Evolutionary conservation across 2,329 filamentous ascomycete species (phyloP).

Genomic region (Colletotrichum sp.): DNA sequence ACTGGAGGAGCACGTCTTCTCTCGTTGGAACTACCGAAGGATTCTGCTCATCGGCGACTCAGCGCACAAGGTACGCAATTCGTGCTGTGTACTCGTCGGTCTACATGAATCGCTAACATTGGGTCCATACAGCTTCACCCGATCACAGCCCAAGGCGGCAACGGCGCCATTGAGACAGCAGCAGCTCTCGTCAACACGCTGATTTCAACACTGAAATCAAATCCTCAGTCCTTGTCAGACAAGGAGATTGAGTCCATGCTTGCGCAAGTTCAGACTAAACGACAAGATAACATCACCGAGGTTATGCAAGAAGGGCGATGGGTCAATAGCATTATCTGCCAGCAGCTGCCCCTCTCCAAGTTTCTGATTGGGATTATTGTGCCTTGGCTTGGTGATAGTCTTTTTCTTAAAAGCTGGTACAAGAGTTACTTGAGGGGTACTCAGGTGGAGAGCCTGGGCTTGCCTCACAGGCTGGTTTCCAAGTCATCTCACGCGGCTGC

Average conservation of each 20-base stretch:
- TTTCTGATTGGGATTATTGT: not conserved
- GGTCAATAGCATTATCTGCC: not conserved
- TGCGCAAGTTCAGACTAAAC: not conserved
- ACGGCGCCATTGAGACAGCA: constrained; percentile 25
- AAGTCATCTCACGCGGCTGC: not conserved
- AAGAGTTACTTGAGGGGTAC: not conserved
- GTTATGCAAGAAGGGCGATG: not conserved
- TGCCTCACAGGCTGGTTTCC: not conserved
- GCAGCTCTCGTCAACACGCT: constrained; percentile 23
- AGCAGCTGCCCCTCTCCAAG: not conserved
- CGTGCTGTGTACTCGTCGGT: not conserved
- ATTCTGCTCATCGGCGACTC: constrained; percentile 45
- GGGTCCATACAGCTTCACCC: constrained; percentile 21
- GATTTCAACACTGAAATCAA: not conserved
- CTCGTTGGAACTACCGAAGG: constrained; percentile 40
- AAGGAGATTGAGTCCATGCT: not conserved
- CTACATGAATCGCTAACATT: not conserved
- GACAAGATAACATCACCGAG: not conserved
- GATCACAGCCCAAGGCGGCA: constrained; percentile 25
- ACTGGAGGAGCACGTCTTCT: constrained; percentile 34
- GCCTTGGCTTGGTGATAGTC: not conserved
- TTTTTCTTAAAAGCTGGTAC: not conserved
- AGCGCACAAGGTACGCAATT: constrained; percentile 39
- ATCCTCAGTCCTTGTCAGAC: not conserved
- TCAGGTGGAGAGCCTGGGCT: not conserved